Conservation (phyloP, 768 basidiomycete genomes). For the Pseudohyphozyma bogoriensis region DNA sequence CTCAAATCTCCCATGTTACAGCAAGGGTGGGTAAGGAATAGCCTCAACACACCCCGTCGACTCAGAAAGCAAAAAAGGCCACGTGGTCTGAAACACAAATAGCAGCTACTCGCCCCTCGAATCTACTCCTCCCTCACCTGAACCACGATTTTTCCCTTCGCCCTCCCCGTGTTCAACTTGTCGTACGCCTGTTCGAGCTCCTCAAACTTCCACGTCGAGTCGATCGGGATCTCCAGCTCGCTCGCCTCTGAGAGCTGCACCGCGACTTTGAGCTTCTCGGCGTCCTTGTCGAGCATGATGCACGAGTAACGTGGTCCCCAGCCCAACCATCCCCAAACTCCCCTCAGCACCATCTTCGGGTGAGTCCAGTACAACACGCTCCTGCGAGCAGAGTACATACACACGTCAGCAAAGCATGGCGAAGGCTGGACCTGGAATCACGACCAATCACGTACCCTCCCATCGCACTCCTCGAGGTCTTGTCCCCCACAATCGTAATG, state of each 20-base stretch:
- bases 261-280: conserved; percentile 8
- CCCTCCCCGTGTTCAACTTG: conserved; percentile 17
- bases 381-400: no score
- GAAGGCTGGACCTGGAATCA: no score
- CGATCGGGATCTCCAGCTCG: conserved; percentile 10
- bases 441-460: conserved; percentile 18
- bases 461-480: conserved; percentile 7
- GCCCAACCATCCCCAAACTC: conserved; percentile 12
- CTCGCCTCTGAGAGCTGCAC: neutral
- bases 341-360: conserved; percentile 5
- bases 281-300: conserved; percentile 7
- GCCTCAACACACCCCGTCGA: no score
- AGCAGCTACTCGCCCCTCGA: neutral
- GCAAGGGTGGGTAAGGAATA: no score
- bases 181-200: conserved; percentile 20
- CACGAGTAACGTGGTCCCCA: conserved; percentile 10
- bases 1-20: no score
- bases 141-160: conserved; percentile 29
- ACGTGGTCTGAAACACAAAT: no score
- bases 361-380: conserved; percentile 4
- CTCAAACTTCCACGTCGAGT: conserved; percentile 19
- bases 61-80: no score
- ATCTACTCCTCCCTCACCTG: conserved; percentile 2
- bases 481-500: conserved; percentile 30
- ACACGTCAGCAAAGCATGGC: no score